Base-by-base conservation (phyloP, 352 stramenopile genomes). In the Aphanomyces cochlioides region DNA sequence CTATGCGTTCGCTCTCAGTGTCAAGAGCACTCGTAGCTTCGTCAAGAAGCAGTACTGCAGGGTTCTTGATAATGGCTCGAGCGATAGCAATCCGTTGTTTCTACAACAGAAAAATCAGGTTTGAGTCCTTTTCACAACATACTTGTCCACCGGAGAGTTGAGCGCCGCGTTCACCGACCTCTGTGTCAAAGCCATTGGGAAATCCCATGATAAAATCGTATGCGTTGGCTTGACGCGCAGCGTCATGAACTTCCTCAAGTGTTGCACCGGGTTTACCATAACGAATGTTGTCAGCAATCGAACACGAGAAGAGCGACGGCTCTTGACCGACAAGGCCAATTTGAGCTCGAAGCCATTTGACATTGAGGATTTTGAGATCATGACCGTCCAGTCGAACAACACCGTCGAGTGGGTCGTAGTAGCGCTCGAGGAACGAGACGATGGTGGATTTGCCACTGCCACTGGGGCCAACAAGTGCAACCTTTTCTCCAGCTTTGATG, bases 81-180 rank as follows among this genome's bases (percentile, higher is more conserved):
- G 92, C 92, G 67, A 98, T 97, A 10, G 88, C 89, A 69, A 98
- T 89, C 12, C 93, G 78, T 73, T 99, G 95, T 66, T 97, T 97
- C 82, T 91, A 64, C 5, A 15, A 21, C n/a, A 7, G 17, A 60
- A 15, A 15, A 13, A n/a, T 60, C 28, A 28, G 28, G 28, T 28
- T 28, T 28, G 28, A 28, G 28, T 2, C 5, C 28, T 40, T 37
- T 7, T 15, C 19, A 60, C 17, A 83, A 63, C n/a, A 77, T 83
- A 34, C 78, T 78, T 98, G 95, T 8, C 93, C 95, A 28, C 93
- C 93, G 10, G 75, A 90, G 2, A 98, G 74, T 73, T 92, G 79
- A 8, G 92, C 79, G 36, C 90, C 92, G 12, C 86, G 72, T 70
- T 98, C 89, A 17, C 92, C 92, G 34, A 97, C 87, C 58, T 90